Conservation (phyloP, 2,329 filamentous ascomycete genomes). For the Monilinia vaccinii-corymbosi region DNA sequence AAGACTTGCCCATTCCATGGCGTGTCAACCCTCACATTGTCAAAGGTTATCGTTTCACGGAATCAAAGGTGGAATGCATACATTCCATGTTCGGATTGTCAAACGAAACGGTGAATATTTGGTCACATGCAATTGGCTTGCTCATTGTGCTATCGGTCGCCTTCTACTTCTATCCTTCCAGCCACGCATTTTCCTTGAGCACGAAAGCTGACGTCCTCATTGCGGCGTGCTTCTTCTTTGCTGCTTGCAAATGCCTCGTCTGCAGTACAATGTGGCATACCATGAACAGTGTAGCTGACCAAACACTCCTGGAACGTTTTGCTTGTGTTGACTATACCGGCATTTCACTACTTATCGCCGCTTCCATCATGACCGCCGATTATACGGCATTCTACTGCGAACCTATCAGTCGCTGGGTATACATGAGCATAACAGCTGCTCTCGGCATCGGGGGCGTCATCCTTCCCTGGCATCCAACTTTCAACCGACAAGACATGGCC, state of each 20-base stretch:
- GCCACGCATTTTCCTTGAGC: constrained; percentile 75
- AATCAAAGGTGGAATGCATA: constrained; percentile 83
- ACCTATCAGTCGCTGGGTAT: constrained; percentile 73
- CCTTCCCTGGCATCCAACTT: constrained; percentile 89
- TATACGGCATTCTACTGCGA: constrained; percentile 99
- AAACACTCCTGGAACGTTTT: constrained; percentile 84
- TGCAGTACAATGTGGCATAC: constrained; percentile 98
- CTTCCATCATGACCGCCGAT: constrained; percentile 95
- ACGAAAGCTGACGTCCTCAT: constrained; percentile 85
- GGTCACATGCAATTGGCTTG: constrained; percentile 89
- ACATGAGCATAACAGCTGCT: constrained; percentile 71
- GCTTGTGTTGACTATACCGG: constrained; percentile 98
- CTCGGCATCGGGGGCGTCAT: constrained; percentile 83
- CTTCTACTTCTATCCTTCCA: constrained; percentile 91
- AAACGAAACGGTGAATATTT: constrained; percentile 96
- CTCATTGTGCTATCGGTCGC: constrained; percentile 79
- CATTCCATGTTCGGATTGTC: constrained; percentile 74
- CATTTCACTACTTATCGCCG: constrained; percentile 88
- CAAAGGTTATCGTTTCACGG: constrained; percentile 85
- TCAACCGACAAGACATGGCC: constrained; percentile 87
- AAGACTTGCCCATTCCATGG: constrained; percentile 88
- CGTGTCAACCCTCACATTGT: constrained; percentile 89
- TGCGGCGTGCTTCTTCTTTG: constrained; percentile 90
- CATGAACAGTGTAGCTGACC: constrained; percentile 92
- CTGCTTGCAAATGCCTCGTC: constrained; percentile 85